These are phyloP conservation scores for Metschnikowia corniflorae DNA, from an alignment of 805 yeast genomes.

Conservation along the genomic window DNA sequence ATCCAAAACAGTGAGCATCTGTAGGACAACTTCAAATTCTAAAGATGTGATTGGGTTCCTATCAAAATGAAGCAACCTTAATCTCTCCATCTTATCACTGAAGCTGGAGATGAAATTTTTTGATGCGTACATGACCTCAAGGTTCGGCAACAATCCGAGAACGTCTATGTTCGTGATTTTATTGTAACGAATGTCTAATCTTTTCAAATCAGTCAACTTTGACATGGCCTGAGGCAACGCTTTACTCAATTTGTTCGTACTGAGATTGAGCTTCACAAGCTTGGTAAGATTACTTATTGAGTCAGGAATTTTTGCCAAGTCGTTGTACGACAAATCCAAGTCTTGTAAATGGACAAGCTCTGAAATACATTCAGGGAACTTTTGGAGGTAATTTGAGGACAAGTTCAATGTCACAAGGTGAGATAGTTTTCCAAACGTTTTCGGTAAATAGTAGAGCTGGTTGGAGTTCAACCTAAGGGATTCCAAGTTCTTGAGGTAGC, in stretches of 20 bases:
- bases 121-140: slow-evolving; percentile 71
- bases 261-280: slow-evolving; percentile 65
- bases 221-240: slow-evolving; percentile 52
- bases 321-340: slow-evolving; percentile 80
- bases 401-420: slow-evolving; percentile 62
- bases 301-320: slow-evolving; percentile 57
- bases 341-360: slow-evolving; percentile 55
- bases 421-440: slow-evolving; percentile 51
- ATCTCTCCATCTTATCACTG: slow-evolving; percentile 55
- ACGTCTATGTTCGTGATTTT: slow-evolving; percentile 51
- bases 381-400: slow-evolving; percentile 68
- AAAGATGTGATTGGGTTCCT: slow-evolving; percentile 81
- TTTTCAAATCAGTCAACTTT: slow-evolving; percentile 53
- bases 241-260: slow-evolving; percentile 63
- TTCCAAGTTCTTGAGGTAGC: slow-evolving; percentile 51
- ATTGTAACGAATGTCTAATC: slow-evolving; percentile 78
- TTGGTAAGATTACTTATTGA: slow-evolving; percentile 56
- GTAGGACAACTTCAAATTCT: slow-evolving; percentile 49
- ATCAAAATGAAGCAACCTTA: slow-evolving; percentile 69
- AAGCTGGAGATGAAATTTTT: slow-evolving; percentile 74
- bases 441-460: slow-evolving; percentile 61
- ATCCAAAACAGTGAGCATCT: slow-evolving; percentile 65
- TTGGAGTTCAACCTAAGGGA: slow-evolving; percentile 72
- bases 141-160: slow-evolving; percentile 52
- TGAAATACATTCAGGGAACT: slow-evolving; percentile 63